Evolutionary conservation across 2,329 filamentous ascomycete genomes (phyloP), one percentile per base, ranked within the genome.

Genomic region (Ascochyta rabiei): DNA sequence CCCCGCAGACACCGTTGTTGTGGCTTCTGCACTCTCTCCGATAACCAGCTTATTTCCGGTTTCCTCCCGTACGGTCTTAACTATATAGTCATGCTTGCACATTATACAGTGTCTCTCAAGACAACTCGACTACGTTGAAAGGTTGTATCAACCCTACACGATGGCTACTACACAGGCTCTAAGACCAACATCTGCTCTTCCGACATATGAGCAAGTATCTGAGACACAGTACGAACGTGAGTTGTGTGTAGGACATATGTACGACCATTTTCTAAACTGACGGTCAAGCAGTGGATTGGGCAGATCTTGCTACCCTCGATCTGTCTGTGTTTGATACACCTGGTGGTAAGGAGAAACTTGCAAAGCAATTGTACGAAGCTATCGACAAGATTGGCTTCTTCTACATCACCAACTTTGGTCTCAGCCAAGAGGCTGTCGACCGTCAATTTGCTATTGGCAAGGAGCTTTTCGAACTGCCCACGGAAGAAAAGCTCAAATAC

Each of bases 261-360:
- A 12, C 16, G 1, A 35, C 13, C 5, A 8, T 15, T 4, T 12
- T 6, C 10, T 7, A 6, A 21, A 34, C 49, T 52, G 30, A 52
- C 15, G 24, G 8, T n/a, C 19, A 0, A 23, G n/a, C 30, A 52
- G 49, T 47, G 34, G n/a, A 34, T 9, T 53, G 49, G 49, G 49
- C 7, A 53, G 43, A 26, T 53, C 53, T 73, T 46, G 66, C 71
- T 16, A 16, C n/a, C 5, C 15, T 34, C 7, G 31, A 34, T 59
- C 75, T 86, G 0, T 78, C 79, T n/a, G 76, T 76, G 15, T 86
- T 84, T 59, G 81, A 85, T 26, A 70, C 79, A 16, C 81, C 82
- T 0, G 81, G 78, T 2, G 83, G 82, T 3, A 85, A 84, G 61
- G 70, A 83, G 45, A 76, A 74, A 31, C 74, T 86, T 0, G 82